Conservation (phyloP, 176 grass and related monocot species). For the Lolium multiflorum region DNA sequence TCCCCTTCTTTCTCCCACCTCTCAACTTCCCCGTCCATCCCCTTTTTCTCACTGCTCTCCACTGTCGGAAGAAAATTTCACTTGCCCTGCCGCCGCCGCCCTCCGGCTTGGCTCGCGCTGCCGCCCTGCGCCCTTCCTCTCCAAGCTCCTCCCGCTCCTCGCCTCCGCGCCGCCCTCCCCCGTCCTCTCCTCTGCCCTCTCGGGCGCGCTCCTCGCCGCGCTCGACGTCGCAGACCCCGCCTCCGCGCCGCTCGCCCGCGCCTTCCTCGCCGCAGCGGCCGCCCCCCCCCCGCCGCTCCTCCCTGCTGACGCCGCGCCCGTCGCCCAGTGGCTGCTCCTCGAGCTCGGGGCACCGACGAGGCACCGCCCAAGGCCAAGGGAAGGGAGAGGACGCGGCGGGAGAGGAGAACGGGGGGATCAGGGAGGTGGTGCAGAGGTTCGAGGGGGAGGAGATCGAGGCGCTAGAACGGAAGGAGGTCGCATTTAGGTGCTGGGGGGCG, state of each 20-base stretch:
- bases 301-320: slow-evolving; percentile 51
- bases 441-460: slow-evolving; percentile 76
- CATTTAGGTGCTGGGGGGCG: slow-evolving; percentile 67
- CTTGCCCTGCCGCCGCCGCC: no score
- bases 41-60: no score
- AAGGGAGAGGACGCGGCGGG: slow-evolving; percentile 67
- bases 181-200: slow-evolving; percentile 60
- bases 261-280: slow-evolving; percentile 71
- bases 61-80: no score
- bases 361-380: slow-evolving; percentile 62
- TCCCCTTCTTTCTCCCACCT: no score
- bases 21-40: no score
- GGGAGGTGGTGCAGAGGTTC: slow-evolving; percentile 64
- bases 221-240: slow-evolving; percentile 49
- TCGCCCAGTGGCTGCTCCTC: slow-evolving; percentile 71
- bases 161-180: slow-evolving; percentile 52
- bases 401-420: slow-evolving; percentile 58
- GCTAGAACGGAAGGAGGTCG: slow-evolving; percentile 85
- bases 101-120: no score
- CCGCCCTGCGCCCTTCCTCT: slow-evolving; percentile 58
- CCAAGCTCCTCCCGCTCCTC: slow-evolving; percentile 67
- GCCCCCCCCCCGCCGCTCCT: slow-evolving; percentile 64
- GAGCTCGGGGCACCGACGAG: slow-evolving; percentile 62
- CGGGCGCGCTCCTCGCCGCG: slow-evolving; percentile 58
- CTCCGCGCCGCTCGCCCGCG: slow-evolving; percentile 57